Evolutionary conservation across 2,329 filamentous ascomycete genomes (phyloP), one percentile per base, ranked within the genome.

Genomic region (Neurospora sp.): DNA sequence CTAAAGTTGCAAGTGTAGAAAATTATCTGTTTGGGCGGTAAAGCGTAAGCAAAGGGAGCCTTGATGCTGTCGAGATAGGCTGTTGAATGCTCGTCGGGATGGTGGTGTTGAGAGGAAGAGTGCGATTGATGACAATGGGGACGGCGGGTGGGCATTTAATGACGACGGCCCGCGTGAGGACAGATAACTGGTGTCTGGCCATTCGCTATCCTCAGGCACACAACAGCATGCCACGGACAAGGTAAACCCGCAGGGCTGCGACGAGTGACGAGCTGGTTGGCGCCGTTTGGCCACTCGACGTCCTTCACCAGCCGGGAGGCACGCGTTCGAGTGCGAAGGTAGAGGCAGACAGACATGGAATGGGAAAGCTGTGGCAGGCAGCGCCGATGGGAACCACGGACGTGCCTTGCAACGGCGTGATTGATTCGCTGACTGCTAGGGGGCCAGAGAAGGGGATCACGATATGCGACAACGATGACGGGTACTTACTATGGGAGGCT

Each of bases 1-100:
- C 23, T 62, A 62, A 62, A 36, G 52, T 75, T 78, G 77, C 77
- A 80, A 80, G 79, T 74, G 52, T 62, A 62, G 52, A 62, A 36
- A 62, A 62, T 36, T 62, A 62, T 62, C 52, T 62, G 28, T 62
- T 76, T 74, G 75, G 74, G 74, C 41, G 10, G 41, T 17, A 33
- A 74, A 72, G 75, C 73, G 73, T 73, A 74, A 77, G 73, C 70
- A 75, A 74, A 76, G 69, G 19, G n/a, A 52, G 36, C 33, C 28
- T 28, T n/a, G 36, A 66, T 36, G 67, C 33, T 33, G 46, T 17
- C 37, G 37, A 28, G 38, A 39, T 37, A 17, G 3, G 36, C 6
- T 62, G 52, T 36, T 62, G 52, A 36, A 62, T 33, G 23, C 12
- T 36, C 23, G 52, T 52, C 67, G 67, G 28, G 19, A 23, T 66